phyloP scores from a whole-genome alignment of 768 basidiomycete species.

The Chalciporus piperatus region DNA sequence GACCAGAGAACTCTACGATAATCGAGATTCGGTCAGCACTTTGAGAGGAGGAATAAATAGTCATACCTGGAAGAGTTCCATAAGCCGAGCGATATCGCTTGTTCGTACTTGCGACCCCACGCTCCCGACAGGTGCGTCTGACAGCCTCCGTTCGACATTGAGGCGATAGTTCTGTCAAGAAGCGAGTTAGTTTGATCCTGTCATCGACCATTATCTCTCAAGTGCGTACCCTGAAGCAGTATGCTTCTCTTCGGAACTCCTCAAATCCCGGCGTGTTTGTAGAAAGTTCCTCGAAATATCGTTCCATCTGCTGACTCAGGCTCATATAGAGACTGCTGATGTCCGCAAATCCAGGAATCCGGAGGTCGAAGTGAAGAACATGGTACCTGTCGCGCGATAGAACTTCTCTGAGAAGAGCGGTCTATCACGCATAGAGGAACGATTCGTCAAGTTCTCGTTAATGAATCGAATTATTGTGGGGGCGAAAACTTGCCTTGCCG shows the following conservation, averaged over 20 bases:
- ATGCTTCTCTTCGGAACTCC: conserved; percentile 71
- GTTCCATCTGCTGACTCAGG: conserved; percentile 77
- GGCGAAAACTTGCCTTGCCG: conserved; percentile 58
- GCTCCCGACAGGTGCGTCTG: conserved; percentile 41
- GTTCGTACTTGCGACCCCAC: conserved; percentile 58
- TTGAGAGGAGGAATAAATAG: neutral
- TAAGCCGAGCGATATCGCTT: conserved; percentile 76
- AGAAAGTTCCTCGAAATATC: conserved; percentile 69
- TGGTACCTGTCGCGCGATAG: conserved; percentile 67
- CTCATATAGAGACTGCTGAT: conserved; percentile 73
- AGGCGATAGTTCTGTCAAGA: conserved; percentile 68
- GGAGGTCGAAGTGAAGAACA: conserved; percentile 80
- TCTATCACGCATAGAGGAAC: conserved; percentile 39
- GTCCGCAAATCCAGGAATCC: conserved; percentile 83
- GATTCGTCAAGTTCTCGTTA: neutral
- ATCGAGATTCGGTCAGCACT: neutral
- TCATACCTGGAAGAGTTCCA: conserved; percentile 78
- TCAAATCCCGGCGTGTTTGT: conserved; percentile 59
- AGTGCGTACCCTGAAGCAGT: conserved; percentile 67
- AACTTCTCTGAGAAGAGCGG: conserved; percentile 75
- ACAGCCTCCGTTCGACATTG: conserved; percentile 61
- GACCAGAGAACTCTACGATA: conserved; percentile 57
- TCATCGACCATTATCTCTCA: neutral
- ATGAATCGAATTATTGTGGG: neutral
- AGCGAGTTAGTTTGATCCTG: conserved; percentile 2